Percentiles rank a stretch among this genome's conserved stretches.
Evolutionary conservation across 2,329 filamentous ascomycete species (phyloP).

Genomic region (Penicillium sp.): DNA sequence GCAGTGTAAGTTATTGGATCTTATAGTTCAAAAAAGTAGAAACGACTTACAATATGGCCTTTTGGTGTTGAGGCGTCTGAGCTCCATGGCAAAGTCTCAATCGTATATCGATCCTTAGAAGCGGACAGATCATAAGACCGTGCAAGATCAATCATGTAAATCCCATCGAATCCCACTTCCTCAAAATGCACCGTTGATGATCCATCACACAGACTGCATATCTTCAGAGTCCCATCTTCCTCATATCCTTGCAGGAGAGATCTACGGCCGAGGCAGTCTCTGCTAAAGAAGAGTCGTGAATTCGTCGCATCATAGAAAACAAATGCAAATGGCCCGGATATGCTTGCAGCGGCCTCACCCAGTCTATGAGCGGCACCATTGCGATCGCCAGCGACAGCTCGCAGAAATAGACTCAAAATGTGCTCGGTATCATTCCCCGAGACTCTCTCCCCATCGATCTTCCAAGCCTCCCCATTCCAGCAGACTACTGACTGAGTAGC

Average conservation of each 20-base stretch:
- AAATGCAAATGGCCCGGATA: conserved; percentile 87
- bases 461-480: conserved; percentile 99
- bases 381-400: conserved; percentile 33
- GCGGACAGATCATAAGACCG: conserved; percentile 8
- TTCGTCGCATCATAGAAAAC: conserved; percentile 70
- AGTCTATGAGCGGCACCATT: conserved; percentile 29
- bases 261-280: conserved; percentile 83
- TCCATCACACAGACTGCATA: conserved; percentile 71
- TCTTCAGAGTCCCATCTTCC: conserved; percentile 52
- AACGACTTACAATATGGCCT: conserved; percentile 25
- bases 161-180: conserved; percentile 82
- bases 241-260: conserved; percentile 67
- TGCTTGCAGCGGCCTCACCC: conserved; percentile 54
- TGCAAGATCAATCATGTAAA: conserved; percentile 67
- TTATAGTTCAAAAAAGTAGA: not conserved
- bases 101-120: conserved; percentile 18
- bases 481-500: conserved; percentile 68
- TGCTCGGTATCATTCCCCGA: conserved; percentile 74
- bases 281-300: conserved; percentile 71
- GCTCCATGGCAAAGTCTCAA: conserved; percentile 32
- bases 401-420: conserved; percentile 63
- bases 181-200: conserved; percentile 57
- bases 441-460: conserved; percentile 59
- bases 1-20: not conserved
- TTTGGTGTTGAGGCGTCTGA: conserved; percentile 13